A percentile compares a stretch with the other conserved stretches of the same genome.
These are phyloP conservation scores for Alternaria sp. DNA, from an alignment of 2,329 filamentous ascomycete genomes.

Conservation along the genomic window DNA sequence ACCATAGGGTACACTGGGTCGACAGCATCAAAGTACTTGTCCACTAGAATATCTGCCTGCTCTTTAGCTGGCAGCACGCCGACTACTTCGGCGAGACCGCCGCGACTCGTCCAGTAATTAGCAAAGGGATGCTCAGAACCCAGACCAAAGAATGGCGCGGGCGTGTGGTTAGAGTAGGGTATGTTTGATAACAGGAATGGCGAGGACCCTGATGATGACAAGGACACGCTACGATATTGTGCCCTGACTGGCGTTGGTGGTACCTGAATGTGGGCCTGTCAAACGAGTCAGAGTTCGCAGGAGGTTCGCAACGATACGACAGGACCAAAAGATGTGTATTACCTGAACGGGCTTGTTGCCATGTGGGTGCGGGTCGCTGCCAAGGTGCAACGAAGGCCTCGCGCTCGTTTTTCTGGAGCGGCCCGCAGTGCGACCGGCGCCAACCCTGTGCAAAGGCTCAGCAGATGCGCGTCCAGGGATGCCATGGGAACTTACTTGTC, in stretches of 20 bases:
- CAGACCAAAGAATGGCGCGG: slow-evolving; percentile 81
- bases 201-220: slow-evolving; percentile 51
- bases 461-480: slow-evolving; percentile 4
- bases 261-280: slow-evolving; percentile 27
- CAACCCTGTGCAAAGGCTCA: slow-evolving; percentile 35
- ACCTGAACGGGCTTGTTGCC: slow-evolving; percentile 37
- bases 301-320: slow-evolving; percentile 7
- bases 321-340: slow-evolving; percentile 26
- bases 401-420: slow-evolving; percentile 37
- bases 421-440: slow-evolving; percentile 31
- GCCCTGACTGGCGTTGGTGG: slow-evolving; percentile 36
- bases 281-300: slow-evolving; percentile 25
- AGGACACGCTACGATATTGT: slow-evolving; percentile 41
- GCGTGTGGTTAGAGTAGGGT: slow-evolving; percentile 72
- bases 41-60: slow-evolving; percentile 72
- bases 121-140: slow-evolving; percentile 79
- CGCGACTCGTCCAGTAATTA: slow-evolving; percentile 84
- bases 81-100: slow-evolving; percentile 76
- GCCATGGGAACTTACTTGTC: slow-evolving; percentile 61
- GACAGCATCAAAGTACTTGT: slow-evolving; percentile 64
- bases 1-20: slow-evolving; percentile 85
- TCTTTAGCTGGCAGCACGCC: slow-evolving; percentile 76
- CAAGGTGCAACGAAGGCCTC: slow-evolving; percentile 33
- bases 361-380: slow-evolving; percentile 30
- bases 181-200: slow-evolving; percentile 72